phyloP scores from a whole-genome alignment of 805 yeast genomes.

The Kodamaea kaohsiungensis region DNA sequence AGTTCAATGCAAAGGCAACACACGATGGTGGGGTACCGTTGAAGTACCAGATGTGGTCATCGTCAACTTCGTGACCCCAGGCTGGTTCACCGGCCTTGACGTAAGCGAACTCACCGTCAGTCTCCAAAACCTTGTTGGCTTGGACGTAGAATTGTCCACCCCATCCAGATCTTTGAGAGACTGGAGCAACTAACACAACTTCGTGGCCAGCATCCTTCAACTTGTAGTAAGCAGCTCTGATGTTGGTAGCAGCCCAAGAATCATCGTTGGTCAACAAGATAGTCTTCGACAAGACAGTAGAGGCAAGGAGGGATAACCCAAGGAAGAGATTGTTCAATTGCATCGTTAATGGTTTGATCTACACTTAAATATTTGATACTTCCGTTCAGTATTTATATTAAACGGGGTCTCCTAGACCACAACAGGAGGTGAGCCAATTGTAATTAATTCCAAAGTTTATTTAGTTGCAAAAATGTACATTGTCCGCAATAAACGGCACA shows the following conservation, averaged over 20 bases:
- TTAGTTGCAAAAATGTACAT: neutral
- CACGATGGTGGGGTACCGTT: conserved; percentile 58
- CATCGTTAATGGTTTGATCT: conserved; percentile 8
- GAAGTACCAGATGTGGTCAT: conserved; percentile 47
- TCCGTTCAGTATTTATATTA: neutral
- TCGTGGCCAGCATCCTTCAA: conserved; percentile 47
- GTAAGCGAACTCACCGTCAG: conserved; percentile 50
- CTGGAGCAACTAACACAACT: conserved; percentile 54
- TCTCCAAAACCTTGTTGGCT: conserved; percentile 34
- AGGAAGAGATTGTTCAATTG: conserved; percentile 12
- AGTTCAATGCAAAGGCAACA: conserved; percentile 49
- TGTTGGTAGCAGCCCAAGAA: conserved; percentile 22
- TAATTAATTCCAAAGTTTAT: neutral
- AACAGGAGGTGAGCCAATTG: neutral
- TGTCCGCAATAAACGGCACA: neutral
- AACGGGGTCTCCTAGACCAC: neutral
- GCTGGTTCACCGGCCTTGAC: conserved; percentile 51
- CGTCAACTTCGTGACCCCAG: conserved; percentile 51
- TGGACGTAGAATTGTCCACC: conserved; percentile 57
- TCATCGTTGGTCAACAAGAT: conserved; percentile 24
- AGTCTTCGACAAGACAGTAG: conserved; percentile 18
- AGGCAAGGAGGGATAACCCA: conserved; percentile 11
- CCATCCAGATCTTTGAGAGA: conserved; percentile 50
- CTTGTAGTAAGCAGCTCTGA: conserved; percentile 25
- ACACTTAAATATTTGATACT: neutral